A percentile compares a stretch with the other conserved stretches of the same genome.
These are phyloP conservation scores for Globisporangium ultimum DNA, from an alignment of 352 stramenopile genomes.

Conservation along the genomic window DNA sequence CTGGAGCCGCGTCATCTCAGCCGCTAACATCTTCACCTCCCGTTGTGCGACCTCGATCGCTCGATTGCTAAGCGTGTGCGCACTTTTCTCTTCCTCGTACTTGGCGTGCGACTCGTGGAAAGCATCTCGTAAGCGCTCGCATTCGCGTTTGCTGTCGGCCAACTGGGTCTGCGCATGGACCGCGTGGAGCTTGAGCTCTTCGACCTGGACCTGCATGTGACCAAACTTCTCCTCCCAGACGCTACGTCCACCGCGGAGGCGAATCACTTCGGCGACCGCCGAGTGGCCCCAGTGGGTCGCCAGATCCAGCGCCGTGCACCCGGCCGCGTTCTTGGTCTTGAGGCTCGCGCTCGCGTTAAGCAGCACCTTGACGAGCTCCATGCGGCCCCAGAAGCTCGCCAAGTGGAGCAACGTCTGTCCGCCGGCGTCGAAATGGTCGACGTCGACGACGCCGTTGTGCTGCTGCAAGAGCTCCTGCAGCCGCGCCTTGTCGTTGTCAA, in stretches of 20 bases:
- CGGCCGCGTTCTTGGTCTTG: constrained; percentile 69
- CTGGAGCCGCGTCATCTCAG: constrained; percentile 11
- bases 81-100: constrained; percentile 49
- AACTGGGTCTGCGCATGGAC: constrained; percentile 23
- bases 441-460: constrained; percentile 30
- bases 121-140: constrained; percentile 26
- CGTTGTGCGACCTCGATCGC: constrained; percentile 5
- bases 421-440: constrained; percentile 70
- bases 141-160: constrained; percentile 19
- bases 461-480: constrained; percentile 37
- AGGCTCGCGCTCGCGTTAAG: constrained; percentile 54
- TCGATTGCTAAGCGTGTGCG: constrained; percentile 13
- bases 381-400: constrained; percentile 71
- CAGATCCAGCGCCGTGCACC: constrained; percentile 65
- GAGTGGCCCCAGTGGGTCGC: constrained; percentile 77
- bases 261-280: constrained; percentile 62
- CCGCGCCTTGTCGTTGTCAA: constrained; percentile 52
- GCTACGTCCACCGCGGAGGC: constrained; percentile 51
- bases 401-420: constrained; percentile 74
- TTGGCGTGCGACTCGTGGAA: constrained; percentile 29
- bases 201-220: constrained; percentile 53
- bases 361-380: constrained; percentile 59
- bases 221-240: constrained; percentile 79
- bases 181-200: constrained; percentile 46
- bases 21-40: constrained; percentile 8